Evolutionary conservation across 805 yeast species (phyloP).

Genomic region (Kazachstania kunashirensis): DNA sequence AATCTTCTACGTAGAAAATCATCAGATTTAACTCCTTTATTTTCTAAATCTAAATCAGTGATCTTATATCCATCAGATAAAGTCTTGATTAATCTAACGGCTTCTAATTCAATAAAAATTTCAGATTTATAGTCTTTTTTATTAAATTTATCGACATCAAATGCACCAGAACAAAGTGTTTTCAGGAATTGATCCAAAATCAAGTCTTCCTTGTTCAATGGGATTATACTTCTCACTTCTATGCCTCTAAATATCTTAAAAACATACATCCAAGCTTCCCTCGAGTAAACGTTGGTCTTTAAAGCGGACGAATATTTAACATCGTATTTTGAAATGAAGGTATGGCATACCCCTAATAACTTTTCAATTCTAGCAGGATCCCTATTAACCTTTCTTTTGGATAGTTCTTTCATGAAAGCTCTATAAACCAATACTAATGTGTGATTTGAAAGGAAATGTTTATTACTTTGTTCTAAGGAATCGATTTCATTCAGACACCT

Average conservation of each 20-base stretch:
- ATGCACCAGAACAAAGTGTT: constrained; percentile 10
- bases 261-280: constrained; percentile 22
- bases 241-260: constrained; percentile 15
- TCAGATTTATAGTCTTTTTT: constrained; percentile 5
- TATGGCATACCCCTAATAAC: constrained; percentile 9
- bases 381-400: constrained; percentile 9
- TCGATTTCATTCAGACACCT: constrained; percentile 11
- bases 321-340: constrained; percentile 16
- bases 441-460: constrained; percentile 9
- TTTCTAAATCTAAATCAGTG: constrained; percentile 4
- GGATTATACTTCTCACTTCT: constrained; percentile 9
- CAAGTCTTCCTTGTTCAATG: constrained; percentile 2
- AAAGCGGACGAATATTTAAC: constrained; percentile 8
- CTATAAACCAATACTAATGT: constrained; percentile 17
- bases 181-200: constrained; percentile 16
- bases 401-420: constrained; percentile 20
- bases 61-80: constrained; percentile 11
- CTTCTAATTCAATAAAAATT: constrained; percentile 20
- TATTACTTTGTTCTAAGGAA: constrained; percentile 8
- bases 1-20: constrained; percentile 19
- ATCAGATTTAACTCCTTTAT: constrained; percentile 7
- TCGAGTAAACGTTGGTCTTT: constrained; percentile 9
- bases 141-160: constrained; percentile 2
- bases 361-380: constrained; percentile 7
- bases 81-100: constrained; percentile 15